Evolutionary conservation across 2,329 filamentous ascomycete species (phyloP).

Genomic region (Fusarium falciforme): DNA sequence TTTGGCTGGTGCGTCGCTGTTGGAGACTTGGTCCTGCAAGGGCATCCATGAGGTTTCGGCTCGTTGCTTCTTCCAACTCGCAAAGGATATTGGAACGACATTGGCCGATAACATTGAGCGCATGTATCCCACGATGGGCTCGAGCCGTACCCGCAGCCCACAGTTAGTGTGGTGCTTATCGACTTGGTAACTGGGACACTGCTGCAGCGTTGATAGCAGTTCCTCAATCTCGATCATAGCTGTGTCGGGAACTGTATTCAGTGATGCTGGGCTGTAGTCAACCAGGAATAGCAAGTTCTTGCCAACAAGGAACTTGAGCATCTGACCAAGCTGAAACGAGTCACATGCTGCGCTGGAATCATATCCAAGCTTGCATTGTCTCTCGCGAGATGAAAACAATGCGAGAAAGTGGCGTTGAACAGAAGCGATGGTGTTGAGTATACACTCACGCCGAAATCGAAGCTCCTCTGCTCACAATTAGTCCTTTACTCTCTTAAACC

Average conservation of each 20-base stretch:
- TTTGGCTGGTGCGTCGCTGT: conserved; percentile 26
- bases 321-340: conserved; percentile 82
- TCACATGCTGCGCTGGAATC: conserved; percentile 79
- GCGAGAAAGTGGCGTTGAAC: conserved; percentile 75
- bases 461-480: conserved; percentile 66
- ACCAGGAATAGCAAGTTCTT: conserved; percentile 70
- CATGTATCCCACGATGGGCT: conserved; percentile 75
- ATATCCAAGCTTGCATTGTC: conserved; percentile 80
- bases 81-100: conserved; percentile 56
- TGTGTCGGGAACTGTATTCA: conserved; percentile 57
- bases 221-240: conserved; percentile 71
- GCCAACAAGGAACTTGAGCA: conserved; percentile 75
- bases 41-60: conserved; percentile 55
- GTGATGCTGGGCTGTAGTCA: conserved; percentile 63
- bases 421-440: conserved; percentile 77
- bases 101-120: conserved; percentile 65
- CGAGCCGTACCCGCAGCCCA: conserved; percentile 72
- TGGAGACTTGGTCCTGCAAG: conserved; percentile 22
- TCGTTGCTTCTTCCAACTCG: conserved; percentile 59
- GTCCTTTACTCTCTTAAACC: not conserved
- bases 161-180: conserved; percentile 80
- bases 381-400: conserved; percentile 73
- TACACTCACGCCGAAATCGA: conserved; percentile 71
- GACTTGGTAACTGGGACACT: conserved; percentile 79
- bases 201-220: conserved; percentile 69